Evolutionary conservation across 2,329 filamentous ascomycete species (phyloP), one percentile per base, ranked within the genome.

Genomic region (Ophiostoma populinum): DNA sequence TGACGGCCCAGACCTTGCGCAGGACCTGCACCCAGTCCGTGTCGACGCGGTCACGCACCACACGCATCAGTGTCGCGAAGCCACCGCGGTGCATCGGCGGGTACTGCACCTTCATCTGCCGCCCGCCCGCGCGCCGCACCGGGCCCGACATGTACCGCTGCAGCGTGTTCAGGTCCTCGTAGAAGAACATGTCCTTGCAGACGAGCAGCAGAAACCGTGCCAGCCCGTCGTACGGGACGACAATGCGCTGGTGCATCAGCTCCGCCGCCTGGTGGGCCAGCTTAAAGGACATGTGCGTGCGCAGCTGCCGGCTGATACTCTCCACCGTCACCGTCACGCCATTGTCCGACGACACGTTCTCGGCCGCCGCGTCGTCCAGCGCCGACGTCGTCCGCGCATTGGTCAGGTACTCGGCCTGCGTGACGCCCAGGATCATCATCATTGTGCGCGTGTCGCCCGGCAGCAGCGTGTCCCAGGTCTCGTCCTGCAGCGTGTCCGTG

Each of bases 401-500:
- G 3, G 65, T 65, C 57, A 57, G 67, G 44, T 59, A 63, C 41
- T 67, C 61, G 7, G 61, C 49, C 1, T 61, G 59, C 1, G 47
- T 53, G 21, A 75, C 43, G 1, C 67, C 70, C 4, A 74, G 47
- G 0, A 75, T 47, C 6, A 65, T 42, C 3, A 62, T 59, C 5
- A 70, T 45, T 0, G 61, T 63, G 0, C 55, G 47, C 1, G 61
- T 54, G 39, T 68, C 52, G 1, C 61, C 62, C 28, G 56, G 56
- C 1, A 74, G 55, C 7, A 68, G 43, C 3, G 47, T 47, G 10
- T 60, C 50, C 12, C 65, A 50, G 6, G 50, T 46, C 15, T 47
- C 41, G 2, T 47, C 42, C 13, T 51, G 41, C 13, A 49, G 47
- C 13, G 45, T 43, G 9, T 49, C 42, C 8, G 42, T 47, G n/a